Evolutionary conservation across 768 basidiomycete species (phyloP).

Genomic region (Pisolithus albus): DNA sequence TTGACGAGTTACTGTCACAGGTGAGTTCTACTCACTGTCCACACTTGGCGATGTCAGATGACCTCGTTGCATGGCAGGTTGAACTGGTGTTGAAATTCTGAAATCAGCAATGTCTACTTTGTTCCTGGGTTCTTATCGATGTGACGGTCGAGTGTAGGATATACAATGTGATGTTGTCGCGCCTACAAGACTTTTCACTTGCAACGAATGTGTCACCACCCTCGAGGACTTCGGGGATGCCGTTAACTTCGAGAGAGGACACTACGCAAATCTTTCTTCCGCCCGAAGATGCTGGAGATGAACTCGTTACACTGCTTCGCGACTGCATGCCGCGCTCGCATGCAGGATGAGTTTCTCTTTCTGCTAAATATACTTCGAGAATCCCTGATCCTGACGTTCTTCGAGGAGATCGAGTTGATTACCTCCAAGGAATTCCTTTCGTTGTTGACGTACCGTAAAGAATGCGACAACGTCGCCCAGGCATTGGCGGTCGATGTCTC

Average conservation of each 20-base stretch:
- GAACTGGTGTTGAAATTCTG: constrained; percentile 5
- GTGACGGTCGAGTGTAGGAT: too few species aligned
- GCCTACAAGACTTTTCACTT: too few species aligned
- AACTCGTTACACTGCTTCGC: constrained; percentile 27
- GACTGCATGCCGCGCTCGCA: constrained; percentile 20
- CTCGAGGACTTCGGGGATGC: constrained; percentile 9
- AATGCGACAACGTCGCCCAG: constrained; percentile 10
- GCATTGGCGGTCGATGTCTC: not conserved
- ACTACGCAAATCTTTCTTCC: constrained; percentile 14
- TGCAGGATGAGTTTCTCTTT: constrained; percentile 18
- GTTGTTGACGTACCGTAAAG: constrained; percentile 15
- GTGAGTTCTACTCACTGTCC: constrained; percentile 1
- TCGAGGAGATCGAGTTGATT: constrained; percentile 23
- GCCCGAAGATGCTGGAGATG: constrained; percentile 11
- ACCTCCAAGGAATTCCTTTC: constrained; percentile 20
- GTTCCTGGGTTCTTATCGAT: too few species aligned
- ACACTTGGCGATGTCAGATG: not conserved
- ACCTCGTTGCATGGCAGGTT: constrained; percentile 3
- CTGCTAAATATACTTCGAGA: constrained; percentile 24
- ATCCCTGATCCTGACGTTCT: constrained; percentile 17
- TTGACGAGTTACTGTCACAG: constrained; percentile 9
- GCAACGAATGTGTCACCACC: not conserved
- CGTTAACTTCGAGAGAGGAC: constrained; percentile 9
- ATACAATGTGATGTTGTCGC: too few species aligned
- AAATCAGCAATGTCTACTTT: not conserved